phyloP scores from a whole-genome alignment of 1,284 basidiomycete species.

The Dichomitus squalens region DNA sequence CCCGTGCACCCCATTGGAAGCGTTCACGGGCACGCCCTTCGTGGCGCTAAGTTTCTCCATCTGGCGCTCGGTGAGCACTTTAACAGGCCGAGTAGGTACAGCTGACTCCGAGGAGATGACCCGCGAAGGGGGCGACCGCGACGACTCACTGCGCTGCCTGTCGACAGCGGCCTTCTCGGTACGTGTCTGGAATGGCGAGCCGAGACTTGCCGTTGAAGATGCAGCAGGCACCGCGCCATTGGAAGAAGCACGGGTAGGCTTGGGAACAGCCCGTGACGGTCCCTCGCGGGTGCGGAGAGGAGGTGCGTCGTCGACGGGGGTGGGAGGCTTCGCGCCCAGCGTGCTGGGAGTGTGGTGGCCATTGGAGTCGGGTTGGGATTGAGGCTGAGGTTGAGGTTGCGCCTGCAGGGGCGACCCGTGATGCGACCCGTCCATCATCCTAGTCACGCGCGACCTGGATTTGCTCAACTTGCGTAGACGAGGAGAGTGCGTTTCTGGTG shows the following conservation, averaged over 20 bases:
- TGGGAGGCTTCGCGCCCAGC: conserved; percentile 17
- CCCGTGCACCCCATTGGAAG: background rate
- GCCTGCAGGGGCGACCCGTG: background rate
- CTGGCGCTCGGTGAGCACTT: conserved; percentile 34
- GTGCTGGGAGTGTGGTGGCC: conserved; percentile 8
- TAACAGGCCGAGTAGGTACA: conserved; percentile 24
- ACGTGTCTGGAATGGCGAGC: conserved; percentile 24
- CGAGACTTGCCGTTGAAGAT: conserved; percentile 8
- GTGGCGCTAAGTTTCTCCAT: conserved; percentile 30
- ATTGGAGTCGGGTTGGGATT: background rate
- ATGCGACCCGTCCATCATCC: conserved; percentile 14
- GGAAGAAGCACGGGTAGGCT: background rate
- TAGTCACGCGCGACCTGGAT: conserved; percentile 21
- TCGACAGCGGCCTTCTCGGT: conserved; percentile 10
- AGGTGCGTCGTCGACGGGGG: conserved; percentile 16
- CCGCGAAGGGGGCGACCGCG: conserved; percentile 11
- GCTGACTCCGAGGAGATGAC: conserved; percentile 25
- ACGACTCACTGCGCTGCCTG: conserved; percentile 8
- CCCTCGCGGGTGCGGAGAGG: conserved; percentile 8
- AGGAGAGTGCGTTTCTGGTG: conserved; percentile 13
- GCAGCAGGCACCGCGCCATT: background rate
- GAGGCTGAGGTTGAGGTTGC: background rate
- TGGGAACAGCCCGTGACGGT: conserved; percentile 1
- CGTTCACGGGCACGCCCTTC: conserved; percentile 5
- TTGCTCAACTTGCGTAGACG: conserved; percentile 29